These are phyloP conservation scores for Paulownia fortunei DNA, from an alignment of 257 asterid genomes.

Conservation along the genomic window DNA sequence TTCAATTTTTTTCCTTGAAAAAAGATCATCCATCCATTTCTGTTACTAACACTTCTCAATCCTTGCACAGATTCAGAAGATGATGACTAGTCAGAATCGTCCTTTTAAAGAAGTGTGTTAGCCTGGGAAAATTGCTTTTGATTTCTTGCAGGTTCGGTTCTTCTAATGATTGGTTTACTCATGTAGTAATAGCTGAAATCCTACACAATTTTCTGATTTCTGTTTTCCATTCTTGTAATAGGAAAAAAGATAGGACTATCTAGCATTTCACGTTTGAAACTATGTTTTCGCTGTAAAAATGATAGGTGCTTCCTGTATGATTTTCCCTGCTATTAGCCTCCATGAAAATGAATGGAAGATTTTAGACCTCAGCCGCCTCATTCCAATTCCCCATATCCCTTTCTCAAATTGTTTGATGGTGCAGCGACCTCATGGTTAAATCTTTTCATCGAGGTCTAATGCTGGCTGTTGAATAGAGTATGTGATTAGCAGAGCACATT, in stretches of 20 bases:
- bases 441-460: neutral
- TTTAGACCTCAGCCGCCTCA: neutral
- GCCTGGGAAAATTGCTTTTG: neutral
- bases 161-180: neutral
- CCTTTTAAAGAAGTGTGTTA: neutral
- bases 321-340: neutral
- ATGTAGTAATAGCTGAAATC: slow-evolving; percentile 11
- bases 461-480: neutral
- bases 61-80: slow-evolving; percentile 55
- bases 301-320: slow-evolving; percentile 7
- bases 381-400: neutral
- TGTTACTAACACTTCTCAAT: slow-evolving; percentile 21
- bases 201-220: slow-evolving; percentile 6
- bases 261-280: neutral
- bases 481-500: neutral
- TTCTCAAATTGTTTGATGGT: neutral
- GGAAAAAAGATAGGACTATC: slow-evolving; percentile 4
- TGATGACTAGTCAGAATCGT: slow-evolving; percentile 40
- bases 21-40: neutral
- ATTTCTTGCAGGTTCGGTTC: slow-evolving; percentile 6
- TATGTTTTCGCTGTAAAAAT: neutral
- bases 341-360: neutral
- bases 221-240: neutral
- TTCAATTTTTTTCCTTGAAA: neutral
- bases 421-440: neutral